These are phyloP conservation scores for Trametes punicea DNA, from an alignment of 768 basidiomycete species.

Conservation along the genomic window DNA sequence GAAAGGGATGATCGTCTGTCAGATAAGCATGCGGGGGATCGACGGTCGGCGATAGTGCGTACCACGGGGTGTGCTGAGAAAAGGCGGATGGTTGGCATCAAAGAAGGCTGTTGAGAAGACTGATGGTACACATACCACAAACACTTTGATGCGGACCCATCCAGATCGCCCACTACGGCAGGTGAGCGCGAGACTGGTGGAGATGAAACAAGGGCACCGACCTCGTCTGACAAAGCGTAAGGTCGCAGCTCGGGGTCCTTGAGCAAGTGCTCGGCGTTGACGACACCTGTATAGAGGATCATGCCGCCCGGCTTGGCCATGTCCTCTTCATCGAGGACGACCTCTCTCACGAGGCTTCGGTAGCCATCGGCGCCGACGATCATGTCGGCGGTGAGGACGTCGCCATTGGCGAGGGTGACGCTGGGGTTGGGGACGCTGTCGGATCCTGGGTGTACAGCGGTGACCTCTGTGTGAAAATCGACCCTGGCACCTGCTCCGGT, in stretches of 20 bases:
- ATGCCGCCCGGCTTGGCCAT: constrained; percentile 28
- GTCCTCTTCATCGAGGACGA: constrained; percentile 33
- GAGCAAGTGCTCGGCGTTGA: constrained; percentile 40
- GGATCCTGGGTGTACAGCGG: constrained; percentile 17
- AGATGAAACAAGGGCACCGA: constrained; percentile 15
- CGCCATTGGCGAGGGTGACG: constrained; percentile 38
- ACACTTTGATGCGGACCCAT: constrained; percentile 29
- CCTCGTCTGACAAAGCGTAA: constrained; percentile 31
- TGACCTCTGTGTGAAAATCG: constrained; percentile 34
- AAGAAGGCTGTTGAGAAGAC: background rate
- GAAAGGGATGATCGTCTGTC: background rate
- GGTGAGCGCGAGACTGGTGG: background rate
- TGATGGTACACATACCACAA: constrained; percentile 19
- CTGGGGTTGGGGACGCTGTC: constrained; percentile 18
- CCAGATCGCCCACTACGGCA: constrained; percentile 29
- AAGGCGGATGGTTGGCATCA: constrained; percentile 1
- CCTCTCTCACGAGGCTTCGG: constrained; percentile 38
- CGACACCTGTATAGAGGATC: constrained; percentile 44
- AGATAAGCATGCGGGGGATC: background rate
- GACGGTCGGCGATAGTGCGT: background rate
- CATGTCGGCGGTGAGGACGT: constrained; percentile 45
- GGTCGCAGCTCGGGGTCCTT: constrained; percentile 38
- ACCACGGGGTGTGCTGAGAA: constrained; percentile 26
- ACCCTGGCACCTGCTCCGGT: constrained; percentile 46
- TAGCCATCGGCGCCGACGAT: constrained; percentile 62